Percentiles rank a stretch among this genome's conserved stretches.
These are phyloP conservation scores for Litchi chinensis DNA, from an alignment of 345 rosid genomes.

Conservation along the genomic window DNA sequence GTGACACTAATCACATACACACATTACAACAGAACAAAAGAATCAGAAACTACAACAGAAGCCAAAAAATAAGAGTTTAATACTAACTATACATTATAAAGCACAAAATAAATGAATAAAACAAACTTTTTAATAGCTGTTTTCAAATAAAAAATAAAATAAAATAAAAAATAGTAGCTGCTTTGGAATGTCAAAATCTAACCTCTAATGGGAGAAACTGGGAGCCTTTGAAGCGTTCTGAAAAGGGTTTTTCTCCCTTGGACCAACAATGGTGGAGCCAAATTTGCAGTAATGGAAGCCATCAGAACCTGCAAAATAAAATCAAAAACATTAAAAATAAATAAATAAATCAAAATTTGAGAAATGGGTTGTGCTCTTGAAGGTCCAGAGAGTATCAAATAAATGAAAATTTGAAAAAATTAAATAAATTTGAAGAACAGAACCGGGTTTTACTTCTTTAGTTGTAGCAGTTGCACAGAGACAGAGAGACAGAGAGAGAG, in stretches of 20 bases:
- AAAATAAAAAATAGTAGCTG: background rate
- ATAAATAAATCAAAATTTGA: background rate
- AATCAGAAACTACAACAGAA: background rate
- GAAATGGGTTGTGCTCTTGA: background rate
- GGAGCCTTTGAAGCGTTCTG: slow-evolving; percentile 38
- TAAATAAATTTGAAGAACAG: background rate
- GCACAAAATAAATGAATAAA: no score
- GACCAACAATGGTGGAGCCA: slow-evolving; percentile 47
- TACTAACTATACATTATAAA: background rate
- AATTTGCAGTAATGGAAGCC: slow-evolving; percentile 62
- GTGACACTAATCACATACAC: background rate
- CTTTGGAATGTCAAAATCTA: slow-evolving; percentile 8
- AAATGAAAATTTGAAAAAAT: background rate
- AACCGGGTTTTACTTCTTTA: slow-evolving; percentile 5
- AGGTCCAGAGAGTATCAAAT: slow-evolving; percentile 8
- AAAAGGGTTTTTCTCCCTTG: slow-evolving; percentile 44
- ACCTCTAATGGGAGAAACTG: slow-evolving; percentile 49
- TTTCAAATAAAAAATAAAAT: no score
- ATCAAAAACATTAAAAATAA: background rate
- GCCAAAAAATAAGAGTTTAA: background rate
- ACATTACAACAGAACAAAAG: background rate
- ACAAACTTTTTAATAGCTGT: no score
- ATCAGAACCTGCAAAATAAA: slow-evolving; percentile 33
- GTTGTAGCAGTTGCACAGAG: background rate
- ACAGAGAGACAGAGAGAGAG: no score